Evolutionary conservation across 2,329 filamentous ascomycete genomes (phyloP).

Genomic region (Blastomyces gilchristii): DNA sequence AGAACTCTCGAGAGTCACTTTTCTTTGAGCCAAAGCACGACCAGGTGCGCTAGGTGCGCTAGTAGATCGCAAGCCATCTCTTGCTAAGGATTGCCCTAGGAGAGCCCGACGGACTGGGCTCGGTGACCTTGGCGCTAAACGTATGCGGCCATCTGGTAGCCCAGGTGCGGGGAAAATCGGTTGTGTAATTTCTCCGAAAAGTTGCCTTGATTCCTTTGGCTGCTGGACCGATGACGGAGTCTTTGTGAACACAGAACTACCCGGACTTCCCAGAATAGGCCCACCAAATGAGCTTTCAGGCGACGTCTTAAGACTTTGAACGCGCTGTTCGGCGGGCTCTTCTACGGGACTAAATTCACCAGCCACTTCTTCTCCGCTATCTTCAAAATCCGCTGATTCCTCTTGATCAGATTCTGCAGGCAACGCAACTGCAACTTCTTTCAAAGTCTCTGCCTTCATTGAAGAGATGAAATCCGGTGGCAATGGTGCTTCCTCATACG

Average conservation of each 20-base stretch:
- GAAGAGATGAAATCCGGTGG: constrained; percentile 22
- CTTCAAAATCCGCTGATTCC: constrained; percentile 34
- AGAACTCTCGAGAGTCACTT: constrained; percentile 29
- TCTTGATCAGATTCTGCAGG: constrained; percentile 27
- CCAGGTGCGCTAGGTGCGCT: constrained; percentile 31
- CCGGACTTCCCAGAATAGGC: constrained; percentile 27
- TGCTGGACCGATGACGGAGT: constrained; percentile 24
- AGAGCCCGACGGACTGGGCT: constrained; percentile 34
- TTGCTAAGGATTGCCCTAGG: constrained; percentile 23
- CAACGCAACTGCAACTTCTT: constrained; percentile 23
- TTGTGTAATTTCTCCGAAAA: constrained; percentile 39
- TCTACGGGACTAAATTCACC: constrained; percentile 29
- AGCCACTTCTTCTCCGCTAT: constrained; percentile 39
- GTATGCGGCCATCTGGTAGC: constrained; percentile 22
- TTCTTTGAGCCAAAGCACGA: constrained; percentile 32
- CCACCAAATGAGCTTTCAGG: constrained; percentile 38
- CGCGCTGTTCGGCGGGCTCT: constrained; percentile 21
- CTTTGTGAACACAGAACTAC: constrained; percentile 34
- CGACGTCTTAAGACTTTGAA: constrained; percentile 31
- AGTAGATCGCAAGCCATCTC: constrained; percentile 28
- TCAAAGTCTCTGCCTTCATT: constrained; percentile 16
- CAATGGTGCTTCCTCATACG: constrained; percentile 31
- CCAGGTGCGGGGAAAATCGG: constrained; percentile 31
- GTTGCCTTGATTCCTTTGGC: constrained; percentile 21
- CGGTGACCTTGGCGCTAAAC: constrained; percentile 33